Percentiles rank a stretch among this genome's conserved stretches.
Conservation (phyloP, 305 asterid genomes). For the Caryopteris hybrid region DNA sequence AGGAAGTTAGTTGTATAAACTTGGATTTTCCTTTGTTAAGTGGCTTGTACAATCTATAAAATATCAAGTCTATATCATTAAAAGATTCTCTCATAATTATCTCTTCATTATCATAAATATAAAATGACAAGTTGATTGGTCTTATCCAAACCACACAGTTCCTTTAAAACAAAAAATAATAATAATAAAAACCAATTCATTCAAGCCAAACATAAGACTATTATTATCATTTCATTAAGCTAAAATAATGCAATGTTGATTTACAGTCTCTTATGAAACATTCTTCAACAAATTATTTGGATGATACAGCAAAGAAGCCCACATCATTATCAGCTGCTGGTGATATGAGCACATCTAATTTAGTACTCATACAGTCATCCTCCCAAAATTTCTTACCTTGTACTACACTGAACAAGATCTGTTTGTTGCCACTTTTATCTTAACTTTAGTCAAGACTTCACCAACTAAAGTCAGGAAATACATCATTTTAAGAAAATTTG, state of each 20-base stretch:
- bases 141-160: neutral
- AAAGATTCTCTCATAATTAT: neutral
- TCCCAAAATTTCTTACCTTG: slow-evolving; percentile 26
- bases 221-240: neutral
- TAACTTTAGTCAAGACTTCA: slow-evolving; percentile 15
- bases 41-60: no score
- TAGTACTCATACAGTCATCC: neutral
- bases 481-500: no score
- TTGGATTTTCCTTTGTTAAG: no score
- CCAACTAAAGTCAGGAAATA: slow-evolving; percentile 21
- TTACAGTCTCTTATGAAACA: neutral
- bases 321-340: neutral
- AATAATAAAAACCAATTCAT: neutral
- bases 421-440: slow-evolving; percentile 14
- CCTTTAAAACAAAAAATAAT: no score
- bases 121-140: neutral
- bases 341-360: neutral
- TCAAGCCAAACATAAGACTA: neutral
- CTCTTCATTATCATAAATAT: neutral
- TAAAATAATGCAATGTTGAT: neutral
- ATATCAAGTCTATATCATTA: no score
- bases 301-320: neutral
- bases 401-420: slow-evolving; percentile 21
- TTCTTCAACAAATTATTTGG: neutral
- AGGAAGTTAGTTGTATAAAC: no score